Percentiles rank a stretch among this genome's conserved stretches.
Evolutionary conservation across 1,139 yeast genomes (phyloP).

Genomic region (Chernovozyma sophiae-reginae): DNA sequence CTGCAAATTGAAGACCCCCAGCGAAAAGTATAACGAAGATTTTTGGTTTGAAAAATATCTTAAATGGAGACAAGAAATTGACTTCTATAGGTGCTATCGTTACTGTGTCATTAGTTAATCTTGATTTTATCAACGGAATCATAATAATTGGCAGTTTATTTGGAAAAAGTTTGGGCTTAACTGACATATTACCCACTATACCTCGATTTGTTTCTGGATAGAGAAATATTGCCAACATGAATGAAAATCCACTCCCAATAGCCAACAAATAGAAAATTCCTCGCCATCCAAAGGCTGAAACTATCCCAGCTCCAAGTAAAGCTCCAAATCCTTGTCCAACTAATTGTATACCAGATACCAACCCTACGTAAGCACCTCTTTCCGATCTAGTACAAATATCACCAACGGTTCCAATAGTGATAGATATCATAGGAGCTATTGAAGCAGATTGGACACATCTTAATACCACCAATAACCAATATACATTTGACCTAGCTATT

Average conservation of each 20-base stretch:
- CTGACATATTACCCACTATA: conserved; percentile 38
- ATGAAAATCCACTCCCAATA: conserved; percentile 32
- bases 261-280: conserved; percentile 35
- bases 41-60: conserved; percentile 21
- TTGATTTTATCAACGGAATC: conserved; percentile 20
- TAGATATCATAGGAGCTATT: conserved; percentile 39
- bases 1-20: conserved; percentile 34
- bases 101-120: conserved; percentile 22
- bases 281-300: conserved; percentile 32
- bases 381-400: conserved; percentile 33
- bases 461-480: conserved; percentile 23
- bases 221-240: conserved; percentile 18
- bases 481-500: conserved; percentile 19
- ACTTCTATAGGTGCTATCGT: conserved; percentile 24
- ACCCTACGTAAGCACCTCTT: conserved; percentile 39
- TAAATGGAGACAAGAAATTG: conserved; percentile 27
- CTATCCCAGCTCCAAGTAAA: conserved; percentile 35
- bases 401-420: conserved; percentile 36
- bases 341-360: conserved; percentile 31
- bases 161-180: conserved; percentile 23
- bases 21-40: conserved; percentile 27
- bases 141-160: conserved; percentile 33
- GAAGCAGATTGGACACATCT: conserved; percentile 40
- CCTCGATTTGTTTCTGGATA: conserved; percentile 36
- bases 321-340: conserved; percentile 41